Percentiles rank a stretch among this genome's conserved stretches.
phyloP scores from a whole-genome alignment of 1,139 yeast species.

The Zygoascus hellenicus region DNA sequence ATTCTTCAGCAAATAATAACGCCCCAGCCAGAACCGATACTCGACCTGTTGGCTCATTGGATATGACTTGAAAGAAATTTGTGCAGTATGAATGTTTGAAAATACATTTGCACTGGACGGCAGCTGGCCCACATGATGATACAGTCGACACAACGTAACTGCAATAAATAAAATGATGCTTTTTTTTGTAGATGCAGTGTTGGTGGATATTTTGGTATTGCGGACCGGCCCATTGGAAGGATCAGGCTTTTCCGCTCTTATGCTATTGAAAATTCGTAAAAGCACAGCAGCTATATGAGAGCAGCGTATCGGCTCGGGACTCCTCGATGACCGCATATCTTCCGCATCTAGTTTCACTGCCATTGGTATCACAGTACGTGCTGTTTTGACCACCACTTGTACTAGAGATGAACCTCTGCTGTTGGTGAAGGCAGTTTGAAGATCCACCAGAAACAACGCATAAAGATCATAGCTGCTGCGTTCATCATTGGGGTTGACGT shows the following conservation, averaged over 20 bases:
- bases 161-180: constrained; percentile 52
- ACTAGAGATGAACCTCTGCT: constrained; percentile 48
- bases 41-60: constrained; percentile 52
- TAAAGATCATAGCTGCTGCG: constrained; percentile 55
- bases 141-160: constrained; percentile 53
- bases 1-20: constrained; percentile 56
- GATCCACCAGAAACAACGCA: constrained; percentile 46
- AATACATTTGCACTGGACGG: constrained; percentile 69
- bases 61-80: constrained; percentile 42
- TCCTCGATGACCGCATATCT: constrained; percentile 27
- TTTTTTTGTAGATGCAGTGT: constrained; percentile 4
- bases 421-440: constrained; percentile 57
- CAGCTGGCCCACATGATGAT: constrained; percentile 59
- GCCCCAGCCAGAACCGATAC: constrained; percentile 63
- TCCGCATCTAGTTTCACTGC: constrained; percentile 44
- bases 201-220: neutral
- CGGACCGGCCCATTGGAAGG: constrained; percentile 25
- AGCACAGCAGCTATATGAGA: constrained; percentile 53
- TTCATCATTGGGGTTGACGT: constrained; percentile 55
- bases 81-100: constrained; percentile 62
- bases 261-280: constrained; percentile 56
- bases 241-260: constrained; percentile 41
- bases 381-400: constrained; percentile 40
- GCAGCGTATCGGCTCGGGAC: constrained; percentile 40
- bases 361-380: constrained; percentile 44